phyloP scores from a whole-genome alignment of 768 basidiomycete species.

The Trametes coccinea region DNA sequence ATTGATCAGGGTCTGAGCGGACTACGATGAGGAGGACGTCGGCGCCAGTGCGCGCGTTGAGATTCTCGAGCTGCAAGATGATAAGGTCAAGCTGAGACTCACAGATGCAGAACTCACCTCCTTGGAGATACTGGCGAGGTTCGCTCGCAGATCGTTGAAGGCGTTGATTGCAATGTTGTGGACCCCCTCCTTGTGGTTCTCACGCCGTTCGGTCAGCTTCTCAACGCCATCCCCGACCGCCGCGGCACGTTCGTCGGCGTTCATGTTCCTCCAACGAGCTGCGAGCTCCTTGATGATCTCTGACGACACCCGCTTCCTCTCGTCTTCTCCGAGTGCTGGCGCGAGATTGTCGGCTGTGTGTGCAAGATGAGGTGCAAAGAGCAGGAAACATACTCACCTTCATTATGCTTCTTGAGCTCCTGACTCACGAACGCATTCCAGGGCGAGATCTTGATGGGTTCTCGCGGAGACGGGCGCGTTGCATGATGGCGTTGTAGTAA shows the following conservation, averaged over 20 bases:
- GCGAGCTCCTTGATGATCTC: background rate
- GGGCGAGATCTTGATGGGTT: background rate
- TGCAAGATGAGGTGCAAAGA: no score
- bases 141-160: constrained; percentile 15
- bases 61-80: background rate
- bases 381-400: background rate
- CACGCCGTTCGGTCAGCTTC: background rate
- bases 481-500: constrained; percentile 1
- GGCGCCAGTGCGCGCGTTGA: constrained; percentile 4
- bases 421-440: background rate
- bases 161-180: constrained; percentile 6
- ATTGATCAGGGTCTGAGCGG: background rate
- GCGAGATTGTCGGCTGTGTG: no score
- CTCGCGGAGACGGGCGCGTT: background rate
- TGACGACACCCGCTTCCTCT: background rate
- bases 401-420: background rate
- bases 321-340: background rate
- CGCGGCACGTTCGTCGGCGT: background rate
- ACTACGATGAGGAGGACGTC: background rate
- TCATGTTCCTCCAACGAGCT: constrained; percentile 1
- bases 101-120: background rate
- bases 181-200: background rate
- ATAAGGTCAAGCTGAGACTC: background rate
- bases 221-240: background rate
- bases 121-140: background rate